A percentile compares a stretch with the other conserved stretches of the same genome.
These are phyloP conservation scores for Dioscorea alata DNA, from an alignment of 106 monocot species.

Conservation along the genomic window DNA sequence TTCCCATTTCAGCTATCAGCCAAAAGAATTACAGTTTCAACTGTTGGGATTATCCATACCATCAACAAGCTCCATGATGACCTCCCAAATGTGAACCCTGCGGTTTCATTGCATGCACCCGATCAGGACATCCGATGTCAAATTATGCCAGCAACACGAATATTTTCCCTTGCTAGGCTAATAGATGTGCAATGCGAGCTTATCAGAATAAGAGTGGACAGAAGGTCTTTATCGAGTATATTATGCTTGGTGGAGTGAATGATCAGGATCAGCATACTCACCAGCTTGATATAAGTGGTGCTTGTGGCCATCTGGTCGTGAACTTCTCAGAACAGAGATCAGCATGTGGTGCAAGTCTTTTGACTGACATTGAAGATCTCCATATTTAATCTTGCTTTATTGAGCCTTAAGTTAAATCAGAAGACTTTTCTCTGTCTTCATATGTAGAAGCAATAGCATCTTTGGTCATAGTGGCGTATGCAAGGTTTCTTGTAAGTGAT, in stretches of 20 bases:
- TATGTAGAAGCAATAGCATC: too few relatives aligned
- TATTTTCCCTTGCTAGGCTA: too few relatives aligned
- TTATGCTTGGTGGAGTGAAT: slow-evolving; percentile 93
- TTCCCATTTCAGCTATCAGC: too few relatives aligned
- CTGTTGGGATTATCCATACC: slow-evolving; percentile 90
- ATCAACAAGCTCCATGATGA: slow-evolving; percentile 79
- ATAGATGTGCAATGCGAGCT: too few relatives aligned
- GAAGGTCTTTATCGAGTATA: slow-evolving; percentile 94
- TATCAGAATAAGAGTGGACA: too few relatives aligned
- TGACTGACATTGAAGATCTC: slow-evolving; percentile 89
- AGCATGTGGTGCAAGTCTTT: slow-evolving; percentile 28
- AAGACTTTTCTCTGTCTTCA: too few relatives aligned
- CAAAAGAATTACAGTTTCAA: too few relatives aligned
- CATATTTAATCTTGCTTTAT: slow-evolving; percentile 15
- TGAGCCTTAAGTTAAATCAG: too few relatives aligned
- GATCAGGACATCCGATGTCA: slow-evolving; percentile 92
- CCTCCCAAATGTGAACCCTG: slow-evolving; percentile 81
- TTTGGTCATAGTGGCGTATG: too few relatives aligned
- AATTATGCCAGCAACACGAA: slow-evolving; percentile 97
- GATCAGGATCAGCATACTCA: slow-evolving; percentile 91
- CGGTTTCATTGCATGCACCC: slow-evolving; percentile 95
- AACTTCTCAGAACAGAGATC: slow-evolving; percentile 61
- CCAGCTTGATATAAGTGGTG: slow-evolving; percentile 93
- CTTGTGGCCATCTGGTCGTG: slow-evolving; percentile 92
- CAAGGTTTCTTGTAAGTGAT: slow-evolving; percentile 12